Percentiles rank a stretch among this genome's conserved stretches.
These are phyloP conservation scores for Salisapilia sapeloensis DNA, from an alignment of 352 stramenopile genomes.

Conservation along the genomic window DNA sequence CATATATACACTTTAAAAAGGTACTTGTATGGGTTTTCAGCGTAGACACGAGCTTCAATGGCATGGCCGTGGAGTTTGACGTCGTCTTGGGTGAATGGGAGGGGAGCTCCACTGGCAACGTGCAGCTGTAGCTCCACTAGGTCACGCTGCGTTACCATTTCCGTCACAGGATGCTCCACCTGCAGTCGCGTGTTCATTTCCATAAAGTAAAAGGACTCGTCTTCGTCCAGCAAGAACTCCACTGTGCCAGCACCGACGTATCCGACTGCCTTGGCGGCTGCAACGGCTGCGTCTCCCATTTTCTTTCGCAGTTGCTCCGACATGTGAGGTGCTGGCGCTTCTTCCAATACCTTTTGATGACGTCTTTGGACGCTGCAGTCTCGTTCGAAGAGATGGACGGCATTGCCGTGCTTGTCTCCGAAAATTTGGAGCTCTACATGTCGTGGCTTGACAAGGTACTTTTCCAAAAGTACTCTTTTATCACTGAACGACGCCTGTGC, in stretches of 20 bases:
- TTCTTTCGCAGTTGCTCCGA: constrained; percentile 59
- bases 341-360: constrained; percentile 91
- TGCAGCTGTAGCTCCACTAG: constrained; percentile 91
- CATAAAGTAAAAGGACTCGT: constrained; percentile 91
- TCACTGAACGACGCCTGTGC: constrained; percentile 82
- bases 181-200: constrained; percentile 95
- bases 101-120: constrained; percentile 79
- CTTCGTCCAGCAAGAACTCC: constrained; percentile 86
- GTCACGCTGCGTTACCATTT: constrained; percentile 81
- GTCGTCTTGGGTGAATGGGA: constrained; percentile 82
- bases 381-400: constrained; percentile 81
- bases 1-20: constrained; percentile 5
- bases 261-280: constrained; percentile 77
- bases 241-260: constrained; percentile 89
- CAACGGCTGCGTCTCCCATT: constrained; percentile 80
- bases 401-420: constrained; percentile 80
- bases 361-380: constrained; percentile 84
- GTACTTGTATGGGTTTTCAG: constrained; percentile 85
- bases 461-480: constrained; percentile 83
- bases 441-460: constrained; percentile 76
- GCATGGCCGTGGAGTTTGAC: constrained; percentile 80
- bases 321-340: constrained; percentile 81
- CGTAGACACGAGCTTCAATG: constrained; percentile 90
- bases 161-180: constrained; percentile 86
- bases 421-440: constrained; percentile 91